Evolutionary conservation across 306 rosid genomes (phyloP), one percentile per base, ranked within the genome.

Genomic region (Styphnolobium japonicum): DNA sequence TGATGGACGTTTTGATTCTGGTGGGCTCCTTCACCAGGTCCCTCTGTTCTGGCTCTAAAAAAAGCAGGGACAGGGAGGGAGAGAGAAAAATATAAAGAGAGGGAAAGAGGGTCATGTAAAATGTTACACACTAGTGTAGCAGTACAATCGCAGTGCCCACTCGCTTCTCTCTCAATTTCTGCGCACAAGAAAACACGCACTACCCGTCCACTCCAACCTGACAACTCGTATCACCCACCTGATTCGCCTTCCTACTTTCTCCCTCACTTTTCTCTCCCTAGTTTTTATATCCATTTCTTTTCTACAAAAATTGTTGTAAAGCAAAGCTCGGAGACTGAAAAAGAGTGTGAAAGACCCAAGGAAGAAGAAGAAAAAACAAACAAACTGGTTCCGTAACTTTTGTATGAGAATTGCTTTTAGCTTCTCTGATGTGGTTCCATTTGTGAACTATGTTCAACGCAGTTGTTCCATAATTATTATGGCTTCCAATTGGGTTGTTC

Each of bases 191-290:
- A 36, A 10, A 22, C 71, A 55, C 79, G 5, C 77, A 39, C 63
- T 18, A 57, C 4, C 72, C n/a, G n/a, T n/a, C n/a, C n/a, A n/a
- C n/a, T n/a, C n/a, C 53, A 25, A 16, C 67, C 87, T 86, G 89
- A 83, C 87, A 86, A 72, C 80, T 67, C 85, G 83, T 60, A 80
- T 83, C 84, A 34, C 52, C 73, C 80, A 77, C 76, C 79, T 76
- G 85, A 84, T 84, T 52, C 80, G 48, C 67, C 15, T 51, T 63
- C 6, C 61, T 45, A 10, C 39, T 45, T 53, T 53, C 53, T 53
- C 53, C 19, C 43, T 27, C 53, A 58, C n/a, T 4, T 64, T 12
- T 25, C 10, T 10, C 33, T 46, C 43, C 69, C 5, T 37, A 5
- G 7, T 37, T 31, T 68, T 43, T 62, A 5, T 27, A 21, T 18